Base-by-base conservation (phyloP, 345 rosid species). In the Syzygium jambos region DNA sequence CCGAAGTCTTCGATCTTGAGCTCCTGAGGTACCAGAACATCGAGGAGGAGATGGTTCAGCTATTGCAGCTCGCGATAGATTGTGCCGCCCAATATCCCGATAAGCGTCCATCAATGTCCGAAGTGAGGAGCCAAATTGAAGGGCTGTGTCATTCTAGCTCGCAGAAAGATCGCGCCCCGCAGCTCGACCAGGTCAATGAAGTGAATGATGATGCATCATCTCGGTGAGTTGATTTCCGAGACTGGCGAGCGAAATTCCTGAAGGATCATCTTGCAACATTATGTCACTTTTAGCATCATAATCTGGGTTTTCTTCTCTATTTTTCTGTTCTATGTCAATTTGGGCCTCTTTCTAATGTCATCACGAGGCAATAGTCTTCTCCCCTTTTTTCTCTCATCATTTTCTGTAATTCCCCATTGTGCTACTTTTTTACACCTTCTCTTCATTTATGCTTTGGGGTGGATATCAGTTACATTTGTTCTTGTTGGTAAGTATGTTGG, bases 51-150 rank as follows among this genome's bases (percentile, higher is more conserved):
- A 93, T 95, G 98, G 95, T 91, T 89, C 93, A 93, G 89, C 93
- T 94, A 80, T 90, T 95, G 88, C 95, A 94, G 89, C 92, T 95
- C 8, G 96, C 93, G 30, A 87, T 95, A 78, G 94, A 94, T 85
- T 95, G 98, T 49, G 90, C 98, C 2, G 92, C 95, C 19, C 96
- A 93, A 78, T 95, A 92, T 89, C 98, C 98, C 0, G 95, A 95
- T 84, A 87, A 85, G 80, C 95, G 98, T 43, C 98, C 98, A 22
- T 86, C 92, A 77, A 95, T 95, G 92, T 77, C 92, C 6, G 96
- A 92, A 83, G 94, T 94, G 63, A 92, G 93, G 19, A 89, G 88
- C 77, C 92, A 88, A 63, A 92, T 93, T 25, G 93, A 93, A 86
- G 95, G 92, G 84, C 89, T 93, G 30, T 56, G 91, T 14, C 90